A percentile compares a stretch with the other conserved stretches of the same genome.
phyloP scores from a whole-genome alignment of 2,329 filamentous ascomycete genomes.

The Trichoderma koningii region DNA sequence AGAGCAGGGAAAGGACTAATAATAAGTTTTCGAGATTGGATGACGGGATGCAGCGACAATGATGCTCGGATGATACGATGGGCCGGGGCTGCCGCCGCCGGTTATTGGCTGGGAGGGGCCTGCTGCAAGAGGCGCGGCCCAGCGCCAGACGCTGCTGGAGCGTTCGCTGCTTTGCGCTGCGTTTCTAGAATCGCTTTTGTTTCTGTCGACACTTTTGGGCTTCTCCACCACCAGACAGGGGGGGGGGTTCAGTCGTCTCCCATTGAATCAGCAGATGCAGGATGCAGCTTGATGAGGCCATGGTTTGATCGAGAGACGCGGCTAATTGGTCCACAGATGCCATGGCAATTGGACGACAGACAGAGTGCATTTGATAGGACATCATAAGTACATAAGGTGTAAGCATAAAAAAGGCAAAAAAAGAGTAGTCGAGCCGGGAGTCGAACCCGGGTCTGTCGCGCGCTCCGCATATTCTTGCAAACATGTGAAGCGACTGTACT shows the following conservation, averaged over 20 bases:
- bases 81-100: not conserved
- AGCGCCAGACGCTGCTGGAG: constrained; percentile 14
- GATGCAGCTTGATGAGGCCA: too few species aligned
- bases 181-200: constrained; percentile 4
- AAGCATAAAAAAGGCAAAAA: not conserved
- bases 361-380: too few species aligned
- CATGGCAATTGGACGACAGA: too few species aligned
- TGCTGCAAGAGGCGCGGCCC: not conserved
- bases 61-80: not conserved
- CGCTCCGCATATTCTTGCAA: constrained; percentile 12
- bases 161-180: constrained; percentile 13
- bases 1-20: not conserved
- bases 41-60: not conserved
- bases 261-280: too few species aligned
- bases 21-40: not conserved
- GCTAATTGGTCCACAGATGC: too few species aligned
- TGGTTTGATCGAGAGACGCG: too few species aligned
- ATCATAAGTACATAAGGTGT: too few species aligned
- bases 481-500: constrained; percentile 18
- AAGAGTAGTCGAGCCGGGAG: constrained; percentile 53
- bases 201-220: too few species aligned
- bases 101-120: not conserved
- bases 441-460: constrained; percentile 40
- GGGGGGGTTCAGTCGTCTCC: too few species aligned
- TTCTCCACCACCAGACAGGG: too few species aligned